Percentiles rank a stretch among this genome's conserved stretches.
Evolutionary conservation across 805 yeast species (phyloP).

Genomic region (Candida loeiensis): DNA sequence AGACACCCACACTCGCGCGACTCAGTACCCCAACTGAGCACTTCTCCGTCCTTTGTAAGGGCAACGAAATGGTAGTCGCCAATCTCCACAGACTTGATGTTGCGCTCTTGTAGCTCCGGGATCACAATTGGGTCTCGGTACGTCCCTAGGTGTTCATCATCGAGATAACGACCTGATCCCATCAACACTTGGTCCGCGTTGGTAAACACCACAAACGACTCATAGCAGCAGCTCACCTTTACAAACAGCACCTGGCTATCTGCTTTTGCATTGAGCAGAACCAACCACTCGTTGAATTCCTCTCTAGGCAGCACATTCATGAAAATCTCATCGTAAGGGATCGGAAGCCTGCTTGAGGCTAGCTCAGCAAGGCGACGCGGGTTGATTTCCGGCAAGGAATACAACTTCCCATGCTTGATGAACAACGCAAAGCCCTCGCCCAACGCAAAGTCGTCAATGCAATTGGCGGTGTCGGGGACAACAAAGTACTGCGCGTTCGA

Average conservation of each 20-base stretch:
- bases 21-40: slow-evolving; percentile 69
- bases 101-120: slow-evolving; percentile 43
- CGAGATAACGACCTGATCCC: slow-evolving; percentile 25
- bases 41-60: slow-evolving; percentile 52
- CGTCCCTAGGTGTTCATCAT: slow-evolving; percentile 7
- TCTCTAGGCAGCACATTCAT: slow-evolving; percentile 15
- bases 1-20: slow-evolving; percentile 61
- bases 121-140: slow-evolving; percentile 27
- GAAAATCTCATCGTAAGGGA: slow-evolving; percentile 10
- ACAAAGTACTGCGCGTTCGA: slow-evolving; percentile 37
- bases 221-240: slow-evolving; percentile 54
- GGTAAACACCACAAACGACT: slow-evolving; percentile 53
- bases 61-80: slow-evolving; percentile 76
- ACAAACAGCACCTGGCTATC: slow-evolving; percentile 33
- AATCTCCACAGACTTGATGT: slow-evolving; percentile 53
- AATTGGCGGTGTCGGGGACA: slow-evolving; percentile 38
- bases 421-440: slow-evolving; percentile 52
- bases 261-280: slow-evolving; percentile 15
- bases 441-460: slow-evolving; percentile 51
- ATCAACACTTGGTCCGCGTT: slow-evolving; percentile 45
- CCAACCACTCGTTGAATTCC: slow-evolving; percentile 31
- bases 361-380: slow-evolving; percentile 5
- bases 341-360: background rate
- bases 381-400: slow-evolving; percentile 21
- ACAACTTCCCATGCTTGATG: slow-evolving; percentile 45